phyloP scores from a whole-genome alignment of 768 basidiomycete genomes.

The Kwoniella shandongensis region DNA sequence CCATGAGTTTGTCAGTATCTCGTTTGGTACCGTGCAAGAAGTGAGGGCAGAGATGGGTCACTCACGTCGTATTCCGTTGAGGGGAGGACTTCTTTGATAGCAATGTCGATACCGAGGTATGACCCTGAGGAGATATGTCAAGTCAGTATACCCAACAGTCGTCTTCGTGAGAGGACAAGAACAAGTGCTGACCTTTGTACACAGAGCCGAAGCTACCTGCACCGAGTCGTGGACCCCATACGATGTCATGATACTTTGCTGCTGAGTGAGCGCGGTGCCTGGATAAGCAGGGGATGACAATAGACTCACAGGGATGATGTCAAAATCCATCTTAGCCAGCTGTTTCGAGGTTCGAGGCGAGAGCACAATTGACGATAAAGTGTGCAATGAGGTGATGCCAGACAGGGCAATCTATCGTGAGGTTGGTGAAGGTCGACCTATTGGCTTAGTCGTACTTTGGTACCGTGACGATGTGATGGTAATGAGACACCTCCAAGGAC shows the following conservation, averaged over 20 bases:
- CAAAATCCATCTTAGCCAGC: constrained; percentile 37
- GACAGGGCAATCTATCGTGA: no score
- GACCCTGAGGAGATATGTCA: constrained; percentile 57
- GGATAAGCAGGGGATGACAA: neutral
- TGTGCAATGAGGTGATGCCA: no score
- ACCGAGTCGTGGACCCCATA: constrained; percentile 47
- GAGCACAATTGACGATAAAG: no score
- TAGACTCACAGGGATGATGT: constrained; percentile 42
- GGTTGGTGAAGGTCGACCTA: no score
- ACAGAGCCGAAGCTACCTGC: constrained; percentile 51
- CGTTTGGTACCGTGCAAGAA: no score
- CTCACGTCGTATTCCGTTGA: constrained; percentile 80
- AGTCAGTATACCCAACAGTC: neutral
- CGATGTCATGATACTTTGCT: constrained; percentile 46
- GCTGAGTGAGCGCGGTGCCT: constrained; percentile 1
- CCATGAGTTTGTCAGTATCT: no score
- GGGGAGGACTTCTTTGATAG: constrained; percentile 93
- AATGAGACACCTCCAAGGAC: no score
- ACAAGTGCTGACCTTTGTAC: constrained; percentile 48
- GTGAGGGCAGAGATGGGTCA: neutral
- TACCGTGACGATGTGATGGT: no score
- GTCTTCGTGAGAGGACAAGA: neutral
- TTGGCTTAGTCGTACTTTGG: no score
- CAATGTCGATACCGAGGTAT: constrained; percentile 94
- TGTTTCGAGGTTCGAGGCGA: constrained; percentile 3